Evolutionary conservation across 768 basidiomycete species (phyloP).

Genomic region (Boletus coccyginus): DNA sequence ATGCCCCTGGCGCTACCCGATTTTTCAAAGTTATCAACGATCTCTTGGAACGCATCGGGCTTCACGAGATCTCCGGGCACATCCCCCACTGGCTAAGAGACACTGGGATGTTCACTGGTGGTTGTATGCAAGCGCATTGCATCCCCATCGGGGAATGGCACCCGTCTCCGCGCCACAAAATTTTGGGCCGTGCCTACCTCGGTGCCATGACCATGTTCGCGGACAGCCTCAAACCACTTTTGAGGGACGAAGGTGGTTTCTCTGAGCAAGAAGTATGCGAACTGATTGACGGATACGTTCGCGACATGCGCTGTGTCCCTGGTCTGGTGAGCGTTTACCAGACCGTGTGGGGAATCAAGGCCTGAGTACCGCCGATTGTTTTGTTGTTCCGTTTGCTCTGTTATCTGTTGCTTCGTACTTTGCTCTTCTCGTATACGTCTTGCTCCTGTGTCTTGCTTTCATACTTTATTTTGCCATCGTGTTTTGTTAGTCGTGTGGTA

Average conservation of each 20-base stretch:
- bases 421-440: background rate
- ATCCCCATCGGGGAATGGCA: conserved; percentile 63
- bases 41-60: conserved; percentile 35
- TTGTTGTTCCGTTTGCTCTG: background rate
- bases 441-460: background rate
- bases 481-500: background rate
- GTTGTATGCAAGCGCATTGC: conserved; percentile 32
- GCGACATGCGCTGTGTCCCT: conserved; percentile 43
- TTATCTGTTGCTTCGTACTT: background rate
- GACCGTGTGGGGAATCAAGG: conserved; percentile 45
- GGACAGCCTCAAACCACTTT: conserved; percentile 46
- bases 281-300: conserved; percentile 40
- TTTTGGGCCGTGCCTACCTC: conserved; percentile 44
- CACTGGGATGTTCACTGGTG: conserved; percentile 41
- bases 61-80: conserved; percentile 36
- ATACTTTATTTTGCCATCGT: background rate
- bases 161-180: conserved; percentile 29
- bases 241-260: conserved; percentile 39
- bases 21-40: conserved; percentile 43
- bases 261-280: conserved; percentile 35
- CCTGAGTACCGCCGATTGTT: conserved; percentile 4
- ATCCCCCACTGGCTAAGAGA: conserved; percentile 39
- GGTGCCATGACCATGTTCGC: conserved; percentile 41
- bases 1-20: conserved; percentile 22
- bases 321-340: conserved; percentile 51